Evolutionary conservation across 371 early-diverging fungal species (phyloP).

Genomic region (Lichtheimia corymbifera): DNA sequence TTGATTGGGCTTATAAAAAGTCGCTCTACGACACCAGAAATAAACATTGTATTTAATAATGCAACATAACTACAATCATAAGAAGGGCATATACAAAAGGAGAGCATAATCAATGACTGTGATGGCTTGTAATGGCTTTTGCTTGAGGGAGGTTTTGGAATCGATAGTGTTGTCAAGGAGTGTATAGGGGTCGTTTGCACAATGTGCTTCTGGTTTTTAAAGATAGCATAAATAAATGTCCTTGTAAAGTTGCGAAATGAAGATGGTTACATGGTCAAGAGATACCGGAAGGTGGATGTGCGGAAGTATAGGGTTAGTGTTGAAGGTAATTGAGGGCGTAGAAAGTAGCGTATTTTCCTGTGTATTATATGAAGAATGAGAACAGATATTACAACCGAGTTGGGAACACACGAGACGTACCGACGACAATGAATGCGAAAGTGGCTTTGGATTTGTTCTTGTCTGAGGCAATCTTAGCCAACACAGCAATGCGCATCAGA

Average conservation of each 20-base stretch:
- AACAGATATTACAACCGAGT: slow-evolving; percentile 11
- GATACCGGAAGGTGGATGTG: slow-evolving; percentile 20
- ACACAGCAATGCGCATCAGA: slow-evolving; percentile 20
- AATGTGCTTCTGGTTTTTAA: slow-evolving; percentile 18
- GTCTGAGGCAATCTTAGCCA: slow-evolving; percentile 21
- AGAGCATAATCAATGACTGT: not conserved
- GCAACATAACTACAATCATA: no score
- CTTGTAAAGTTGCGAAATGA: slow-evolving; percentile 22
- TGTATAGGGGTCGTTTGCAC: slow-evolving; percentile 18
- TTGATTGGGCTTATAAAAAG: no score
- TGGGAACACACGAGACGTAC: slow-evolving; percentile 13
- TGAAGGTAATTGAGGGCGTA: slow-evolving; percentile 21
- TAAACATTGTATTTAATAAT: no score
- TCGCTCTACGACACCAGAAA: no score
- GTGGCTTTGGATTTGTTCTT: slow-evolving; percentile 19
- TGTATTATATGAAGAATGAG: slow-evolving; percentile 13
- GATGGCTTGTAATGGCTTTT: not conserved
- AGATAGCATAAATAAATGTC: slow-evolving; percentile 21
- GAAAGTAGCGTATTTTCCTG: slow-evolving; percentile 28
- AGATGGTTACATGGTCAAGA: slow-evolving; percentile 19
- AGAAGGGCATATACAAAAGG: no score
- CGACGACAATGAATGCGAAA: slow-evolving; percentile 11
- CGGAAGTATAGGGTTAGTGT: slow-evolving; percentile 19
- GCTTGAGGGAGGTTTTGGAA: slow-evolving; percentile 1
- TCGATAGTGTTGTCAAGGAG: not conserved